Conservation (phyloP, 2,329 filamentous ascomycete species). For the Talaromyces sp. region DNA sequence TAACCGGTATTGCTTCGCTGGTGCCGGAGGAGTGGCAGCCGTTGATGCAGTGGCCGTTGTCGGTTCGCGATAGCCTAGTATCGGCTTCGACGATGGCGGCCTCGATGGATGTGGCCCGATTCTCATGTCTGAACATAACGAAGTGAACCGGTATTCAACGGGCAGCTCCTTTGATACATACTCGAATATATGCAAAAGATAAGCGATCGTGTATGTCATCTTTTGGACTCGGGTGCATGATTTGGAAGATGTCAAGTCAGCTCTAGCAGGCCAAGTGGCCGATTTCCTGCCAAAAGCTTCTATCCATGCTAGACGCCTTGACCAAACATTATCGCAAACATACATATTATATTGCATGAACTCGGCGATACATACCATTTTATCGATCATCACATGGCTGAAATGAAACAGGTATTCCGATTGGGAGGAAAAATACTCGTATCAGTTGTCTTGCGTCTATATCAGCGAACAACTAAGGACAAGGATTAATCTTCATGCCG, state of each 20-base stretch:
- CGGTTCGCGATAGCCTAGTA: conserved; percentile 5
- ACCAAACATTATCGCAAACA: neutral
- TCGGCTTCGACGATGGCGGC: neutral
- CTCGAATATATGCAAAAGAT: neutral
- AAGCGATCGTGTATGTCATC: neutral
- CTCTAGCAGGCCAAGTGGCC: neutral
- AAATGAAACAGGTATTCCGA: neutral
- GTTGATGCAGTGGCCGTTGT: conserved; percentile 26
- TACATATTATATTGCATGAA: neutral
- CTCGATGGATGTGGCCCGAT: neutral
- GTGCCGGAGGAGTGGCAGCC: conserved; percentile 28
- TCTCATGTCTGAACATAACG: too few species aligned
- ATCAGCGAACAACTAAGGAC: neutral
- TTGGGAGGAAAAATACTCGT: neutral
- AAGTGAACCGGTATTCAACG: too few species aligned
- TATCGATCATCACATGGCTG: neutral
- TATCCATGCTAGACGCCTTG: neutral
- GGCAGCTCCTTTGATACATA: neutral
- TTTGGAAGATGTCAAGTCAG: neutral
- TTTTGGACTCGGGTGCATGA: neutral
- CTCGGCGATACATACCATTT: neutral
- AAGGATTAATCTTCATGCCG: neutral
- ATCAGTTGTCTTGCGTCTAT: neutral
- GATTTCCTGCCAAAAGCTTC: neutral
- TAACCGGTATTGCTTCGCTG: conserved; percentile 26